These are phyloP conservation scores for Ceratocystis diversiconidia DNA, from an alignment of 2,329 filamentous ascomycete genomes.

Conservation along the genomic window DNA sequence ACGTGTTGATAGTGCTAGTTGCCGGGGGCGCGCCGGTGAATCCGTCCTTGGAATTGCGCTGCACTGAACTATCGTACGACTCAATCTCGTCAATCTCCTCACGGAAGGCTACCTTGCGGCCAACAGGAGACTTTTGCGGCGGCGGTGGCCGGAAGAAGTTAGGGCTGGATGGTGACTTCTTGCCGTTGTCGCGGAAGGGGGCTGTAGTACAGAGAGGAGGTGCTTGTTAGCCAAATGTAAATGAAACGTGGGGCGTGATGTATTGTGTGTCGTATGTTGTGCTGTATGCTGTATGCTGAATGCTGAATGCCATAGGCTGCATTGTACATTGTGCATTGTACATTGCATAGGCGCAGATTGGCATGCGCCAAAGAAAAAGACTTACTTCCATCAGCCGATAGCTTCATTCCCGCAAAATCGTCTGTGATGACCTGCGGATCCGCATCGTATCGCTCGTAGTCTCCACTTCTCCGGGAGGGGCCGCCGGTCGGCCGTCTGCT, in stretches of 20 bases:
- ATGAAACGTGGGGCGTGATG: background rate
- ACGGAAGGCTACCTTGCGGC: conserved; percentile 43
- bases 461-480: conserved; percentile 57
- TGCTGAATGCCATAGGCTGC: too few species aligned
- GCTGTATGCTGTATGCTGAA: too few species aligned
- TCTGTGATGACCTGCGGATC: conserved; percentile 83
- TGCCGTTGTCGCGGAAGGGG: conserved; percentile 34
- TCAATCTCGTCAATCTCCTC: conserved; percentile 60
- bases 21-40: conserved; percentile 8
- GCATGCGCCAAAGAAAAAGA: conserved; percentile 16
- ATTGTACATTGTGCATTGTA: too few species aligned
- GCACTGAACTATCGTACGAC: conserved; percentile 53
- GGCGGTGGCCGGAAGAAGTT: conserved; percentile 57
- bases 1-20: conserved; percentile 17
- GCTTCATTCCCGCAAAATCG: conserved; percentile 64
- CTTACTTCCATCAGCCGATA: conserved; percentile 49
- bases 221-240: conserved; percentile 22
- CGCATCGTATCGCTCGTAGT: conserved; percentile 86
- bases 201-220: conserved; percentile 26
- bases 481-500: conserved; percentile 42
- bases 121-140: conserved; percentile 38
- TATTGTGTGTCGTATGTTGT: background rate
- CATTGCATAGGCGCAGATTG: background rate
- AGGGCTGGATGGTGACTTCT: conserved; percentile 56
- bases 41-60: conserved; percentile 37